A percentile compares a stretch with the other conserved stretches of the same genome.
Evolutionary conservation across 208 protist species (phyloP).

Genomic region (Vickermania ingenoplastis): DNA sequence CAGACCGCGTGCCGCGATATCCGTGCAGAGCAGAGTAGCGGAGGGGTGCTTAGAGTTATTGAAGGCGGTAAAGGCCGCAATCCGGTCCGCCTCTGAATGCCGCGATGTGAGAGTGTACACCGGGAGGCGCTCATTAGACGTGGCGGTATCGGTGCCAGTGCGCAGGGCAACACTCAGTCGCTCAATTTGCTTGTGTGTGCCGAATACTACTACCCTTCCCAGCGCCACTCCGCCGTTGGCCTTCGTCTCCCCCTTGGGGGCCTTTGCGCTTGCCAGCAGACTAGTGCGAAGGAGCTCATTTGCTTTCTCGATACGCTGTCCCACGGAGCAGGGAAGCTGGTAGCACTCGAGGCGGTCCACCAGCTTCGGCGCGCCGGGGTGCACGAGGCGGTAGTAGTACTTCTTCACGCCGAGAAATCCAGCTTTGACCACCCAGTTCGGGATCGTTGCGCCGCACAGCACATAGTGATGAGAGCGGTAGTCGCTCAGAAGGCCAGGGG

Average conservation of each 20-base stretch:
- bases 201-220: conserved; percentile 74
- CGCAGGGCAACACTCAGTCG: conserved; percentile 12
- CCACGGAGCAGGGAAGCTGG: conserved; percentile 25
- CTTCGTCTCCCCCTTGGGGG: background rate
- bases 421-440: conserved; percentile 86
- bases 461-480: conserved; percentile 86
- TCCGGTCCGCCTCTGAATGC: conserved; percentile 59
- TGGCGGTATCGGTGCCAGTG: background rate
- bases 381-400: conserved; percentile 86
- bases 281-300: conserved; percentile 23
- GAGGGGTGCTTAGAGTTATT: conserved; percentile 20
- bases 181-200: conserved; percentile 34
- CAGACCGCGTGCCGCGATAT: conserved; percentile 89
- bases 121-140: conserved; percentile 6
- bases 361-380: conserved; percentile 66
- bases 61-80: conserved; percentile 78
- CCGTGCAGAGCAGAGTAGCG: conserved; percentile 92
- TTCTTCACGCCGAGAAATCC: conserved; percentile 88
- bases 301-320: conserved; percentile 25
- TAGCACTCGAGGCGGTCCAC: conserved; percentile 58
- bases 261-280: background rate
- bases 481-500: conserved; percentile 55
- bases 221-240: no score
- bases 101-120: conserved; percentile 41
- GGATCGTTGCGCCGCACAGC: conserved; percentile 84